Conservation (phyloP, 805 yeast genomes). For the Wickerhamomyces chambardii region DNA sequence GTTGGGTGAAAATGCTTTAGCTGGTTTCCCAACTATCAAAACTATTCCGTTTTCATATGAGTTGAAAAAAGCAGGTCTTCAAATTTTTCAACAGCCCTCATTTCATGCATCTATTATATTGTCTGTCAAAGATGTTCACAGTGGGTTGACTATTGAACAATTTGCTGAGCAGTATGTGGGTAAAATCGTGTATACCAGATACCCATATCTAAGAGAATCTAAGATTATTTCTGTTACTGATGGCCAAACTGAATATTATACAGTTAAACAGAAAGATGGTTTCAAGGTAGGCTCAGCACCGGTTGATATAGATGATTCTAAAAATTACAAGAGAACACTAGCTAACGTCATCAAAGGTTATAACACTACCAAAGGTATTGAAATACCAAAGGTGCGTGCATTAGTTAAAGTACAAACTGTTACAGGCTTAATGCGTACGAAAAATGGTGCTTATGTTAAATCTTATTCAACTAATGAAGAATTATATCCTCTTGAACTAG, state of each 20-base stretch:
- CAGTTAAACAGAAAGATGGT: constrained; percentile 17
- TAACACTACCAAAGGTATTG: constrained; percentile 51
- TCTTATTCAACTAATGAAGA: constrained; percentile 48
- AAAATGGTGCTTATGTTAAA: constrained; percentile 71
- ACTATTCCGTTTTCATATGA: constrained; percentile 53
- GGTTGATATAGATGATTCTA: constrained; percentile 36
- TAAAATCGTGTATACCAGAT: constrained; percentile 61
- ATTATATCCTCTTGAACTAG: constrained; percentile 66
- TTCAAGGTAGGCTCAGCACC: constrained; percentile 27
- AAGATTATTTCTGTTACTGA: constrained; percentile 57
- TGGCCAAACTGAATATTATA: constrained; percentile 35
- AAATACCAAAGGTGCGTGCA: constrained; percentile 41
- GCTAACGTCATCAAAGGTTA: constrained; percentile 32
- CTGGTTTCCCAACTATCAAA: constrained; percentile 85
- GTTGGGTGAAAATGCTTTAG: constrained; percentile 60
- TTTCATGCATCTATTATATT: constrained; percentile 76
- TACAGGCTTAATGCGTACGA: constrained; percentile 63
- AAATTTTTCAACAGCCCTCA: constrained; percentile 80
- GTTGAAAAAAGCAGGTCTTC: constrained; percentile 52
- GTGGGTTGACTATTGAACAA: constrained; percentile 49
- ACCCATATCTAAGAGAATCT: constrained; percentile 90
- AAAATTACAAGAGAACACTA: constrained; percentile 33
- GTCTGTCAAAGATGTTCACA: constrained; percentile 44
- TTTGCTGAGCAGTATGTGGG: constrained; percentile 56
- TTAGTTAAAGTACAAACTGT: constrained; percentile 68